phyloP scores from a whole-genome alignment of 768 basidiomycete genomes.

The Auriscalpium microsporum region DNA sequence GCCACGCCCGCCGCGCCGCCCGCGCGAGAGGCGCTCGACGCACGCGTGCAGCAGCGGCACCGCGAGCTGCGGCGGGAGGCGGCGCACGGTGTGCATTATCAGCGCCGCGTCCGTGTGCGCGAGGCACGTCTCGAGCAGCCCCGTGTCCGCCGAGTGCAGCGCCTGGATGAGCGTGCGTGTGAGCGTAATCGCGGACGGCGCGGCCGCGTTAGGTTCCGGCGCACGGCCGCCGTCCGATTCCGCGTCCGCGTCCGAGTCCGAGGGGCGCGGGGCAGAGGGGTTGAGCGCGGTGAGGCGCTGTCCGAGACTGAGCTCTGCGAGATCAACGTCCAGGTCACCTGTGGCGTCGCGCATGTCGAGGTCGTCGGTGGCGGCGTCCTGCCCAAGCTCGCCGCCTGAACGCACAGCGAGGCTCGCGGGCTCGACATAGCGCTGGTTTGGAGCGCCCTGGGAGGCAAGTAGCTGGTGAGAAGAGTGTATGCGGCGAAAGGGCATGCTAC shows the following conservation, averaged over 20 bases:
- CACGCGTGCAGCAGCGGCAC: slow-evolving; percentile 82
- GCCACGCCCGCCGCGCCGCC: slow-evolving; percentile 58
- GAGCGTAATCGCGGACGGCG: slow-evolving; percentile 67
- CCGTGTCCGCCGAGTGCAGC: slow-evolving; percentile 87
- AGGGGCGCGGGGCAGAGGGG: slow-evolving; percentile 34
- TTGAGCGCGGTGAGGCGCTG: slow-evolving; percentile 76
- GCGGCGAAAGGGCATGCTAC: background rate
- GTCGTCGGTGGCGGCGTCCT: slow-evolving; percentile 45
- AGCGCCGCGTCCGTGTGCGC: slow-evolving; percentile 73
- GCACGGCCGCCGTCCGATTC: slow-evolving; percentile 9
- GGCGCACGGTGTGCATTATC: slow-evolving; percentile 79
- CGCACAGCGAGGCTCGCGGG: slow-evolving; percentile 49
- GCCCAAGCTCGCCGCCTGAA: slow-evolving; percentile 59
- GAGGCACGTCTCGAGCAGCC: slow-evolving; percentile 79
- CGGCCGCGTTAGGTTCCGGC: slow-evolving; percentile 25
- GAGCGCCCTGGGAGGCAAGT: slow-evolving; percentile 26
- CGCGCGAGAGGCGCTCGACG: slow-evolving; percentile 79
- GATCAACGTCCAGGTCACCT: slow-evolving; percentile 69
- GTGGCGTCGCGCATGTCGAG: slow-evolving; percentile 43
- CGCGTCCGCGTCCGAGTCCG: slow-evolving; percentile 40
- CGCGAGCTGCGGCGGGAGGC: slow-evolving; percentile 80
- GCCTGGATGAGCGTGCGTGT: slow-evolving; percentile 95
- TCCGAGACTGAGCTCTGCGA: slow-evolving; percentile 87
- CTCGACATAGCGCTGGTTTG: slow-evolving; percentile 65
- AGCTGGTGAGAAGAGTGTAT: background rate